Evolutionary conservation across 106 monocot genomes (phyloP), one percentile per base, ranked within the genome.

Genomic region (Phalaenopsis aphrodite): DNA sequence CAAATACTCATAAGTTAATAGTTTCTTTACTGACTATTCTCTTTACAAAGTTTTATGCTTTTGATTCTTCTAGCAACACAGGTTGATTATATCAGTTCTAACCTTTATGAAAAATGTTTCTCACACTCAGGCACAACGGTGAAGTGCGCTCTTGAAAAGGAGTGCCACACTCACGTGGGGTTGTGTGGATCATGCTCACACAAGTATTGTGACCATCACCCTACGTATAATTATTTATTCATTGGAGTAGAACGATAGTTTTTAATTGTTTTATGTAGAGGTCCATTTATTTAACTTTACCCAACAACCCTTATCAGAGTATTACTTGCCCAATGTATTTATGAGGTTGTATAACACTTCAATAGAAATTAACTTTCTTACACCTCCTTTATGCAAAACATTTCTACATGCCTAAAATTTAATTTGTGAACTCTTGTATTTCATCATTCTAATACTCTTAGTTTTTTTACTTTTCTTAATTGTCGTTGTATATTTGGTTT

Each of bases 401-500:
- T 11, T 9, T 69, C 3, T n/a, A 30, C n/a, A 74, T 74, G 18
- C n/a, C 2, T 52, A 5, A 43, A 45, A 43, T 5, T 74, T 74
- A 74, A 43, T 41, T 74, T 17, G 1, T 74, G 30, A 18, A 38
- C 14, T 16, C 42, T 43, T 42, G 42, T 18, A 37, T 18, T 74
- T 18, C 38, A 74, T 18, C 19, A 18, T 42, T 42, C 5, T 43
- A 18, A 43, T 1, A 1, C 17, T 41, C 7, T 42, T 10, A 4
- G 1, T 72, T 41, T 42, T 41, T 72, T 45, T 45, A 45, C 67
- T 67, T 24, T 42, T 4, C 42, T 19, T 74, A 19, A 43, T 74
- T 11, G 8, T 82, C 80, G 48, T 78, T 43, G 80, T 80, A 82
- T 83, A 90, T 87, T 84, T 92, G 94, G 90, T 97, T 94, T 94